These are phyloP conservation scores for Scutellaria barbata DNA, from an alignment of 257 asterid genomes.

Conservation along the genomic window DNA sequence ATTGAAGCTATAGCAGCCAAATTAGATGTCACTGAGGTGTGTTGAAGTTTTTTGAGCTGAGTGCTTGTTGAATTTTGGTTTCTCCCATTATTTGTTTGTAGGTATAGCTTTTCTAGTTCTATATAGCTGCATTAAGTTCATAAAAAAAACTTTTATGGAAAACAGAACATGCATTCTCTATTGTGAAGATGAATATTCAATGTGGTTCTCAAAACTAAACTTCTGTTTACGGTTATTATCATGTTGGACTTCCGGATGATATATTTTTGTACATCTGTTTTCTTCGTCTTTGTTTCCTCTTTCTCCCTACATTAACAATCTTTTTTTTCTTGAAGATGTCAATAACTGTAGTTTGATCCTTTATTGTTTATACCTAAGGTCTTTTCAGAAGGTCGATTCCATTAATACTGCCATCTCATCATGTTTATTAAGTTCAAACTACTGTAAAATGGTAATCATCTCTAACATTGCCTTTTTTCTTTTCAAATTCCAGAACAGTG, in stretches of 20 bases:
- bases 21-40: slow-evolving; percentile 61
- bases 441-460: slow-evolving; percentile 9
- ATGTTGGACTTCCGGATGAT: slow-evolving; percentile 15
- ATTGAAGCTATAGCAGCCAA: slow-evolving; percentile 83
- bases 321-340: slow-evolving; percentile 1
- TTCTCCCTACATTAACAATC: neutral
- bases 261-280: neutral
- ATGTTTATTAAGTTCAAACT: too few relatives aligned
- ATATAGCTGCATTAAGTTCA: neutral
- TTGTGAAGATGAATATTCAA: neutral
- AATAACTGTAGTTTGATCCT: neutral
- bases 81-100: neutral
- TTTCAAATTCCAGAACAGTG: slow-evolving; percentile 51
- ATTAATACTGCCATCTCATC: neutral
- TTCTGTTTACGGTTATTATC: slow-evolving; percentile 10
- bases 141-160: slow-evolving; percentile 8
- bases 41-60: slow-evolving; percentile 17
- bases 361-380: neutral
- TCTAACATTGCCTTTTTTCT: slow-evolving; percentile 31
- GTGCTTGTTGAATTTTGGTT: slow-evolving; percentile 10
- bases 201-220: slow-evolving; percentile 8
- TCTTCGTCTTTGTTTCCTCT: neutral
- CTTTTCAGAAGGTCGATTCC: neutral
- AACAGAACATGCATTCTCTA: neutral
- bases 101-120: neutral